Evolutionary conservation across 805 yeast genomes (phyloP), one percentile per base, ranked within the genome.

Genomic region (Wickerhamiella sergipiensis): DNA sequence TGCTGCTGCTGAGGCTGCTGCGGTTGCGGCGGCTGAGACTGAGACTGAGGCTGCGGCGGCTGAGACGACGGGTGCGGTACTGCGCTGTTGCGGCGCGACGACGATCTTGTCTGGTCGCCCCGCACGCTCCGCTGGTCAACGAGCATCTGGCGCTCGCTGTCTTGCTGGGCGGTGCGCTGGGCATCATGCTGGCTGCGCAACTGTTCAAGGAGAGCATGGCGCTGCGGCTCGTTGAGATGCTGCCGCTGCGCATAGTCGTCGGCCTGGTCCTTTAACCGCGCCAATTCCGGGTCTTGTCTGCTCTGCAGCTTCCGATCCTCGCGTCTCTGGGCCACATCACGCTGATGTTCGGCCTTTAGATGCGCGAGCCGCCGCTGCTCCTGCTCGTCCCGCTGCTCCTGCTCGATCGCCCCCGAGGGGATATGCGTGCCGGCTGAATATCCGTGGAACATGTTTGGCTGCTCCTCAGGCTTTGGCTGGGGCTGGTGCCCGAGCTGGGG

Each of bases 331-430:
- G 46, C 46, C 29, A 23, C 24, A n/a, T 43, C 46, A 10, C 46
- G 46, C 36, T 43, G 46, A 9, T 43, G 46, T 33, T 43, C 46
- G 31, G 46, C 46, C 36, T 43, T 43, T 17, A 23, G n/a, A 10
- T n/a, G 29, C 12, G 38, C 31, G 13, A 17, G 45, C 22, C n/a
- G 26, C 21, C 46, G 42, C 40, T 47, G 46, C 50, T 39, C 26
- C 23, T 47, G 24, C 39, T 39, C 21, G 13, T 3, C 22, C 47
- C 18, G n/a, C 8, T 17, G 21, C 39, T 24, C 26, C 47, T 53
- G 56, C 49, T 50, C 57, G 33, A 55, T 13, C 26, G 17, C 6
- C 45, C 6, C 9, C 29, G 23, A 7, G 15, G n/a, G 4, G 12
- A 29, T 6, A 8, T 29, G 33, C 33, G 12, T 7, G 33, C 15